Percentiles rank a stretch among this genome's conserved stretches.
Evolutionary conservation across 345 rosid genomes (phyloP).

Genomic region (Eutrema yunnanense): DNA sequence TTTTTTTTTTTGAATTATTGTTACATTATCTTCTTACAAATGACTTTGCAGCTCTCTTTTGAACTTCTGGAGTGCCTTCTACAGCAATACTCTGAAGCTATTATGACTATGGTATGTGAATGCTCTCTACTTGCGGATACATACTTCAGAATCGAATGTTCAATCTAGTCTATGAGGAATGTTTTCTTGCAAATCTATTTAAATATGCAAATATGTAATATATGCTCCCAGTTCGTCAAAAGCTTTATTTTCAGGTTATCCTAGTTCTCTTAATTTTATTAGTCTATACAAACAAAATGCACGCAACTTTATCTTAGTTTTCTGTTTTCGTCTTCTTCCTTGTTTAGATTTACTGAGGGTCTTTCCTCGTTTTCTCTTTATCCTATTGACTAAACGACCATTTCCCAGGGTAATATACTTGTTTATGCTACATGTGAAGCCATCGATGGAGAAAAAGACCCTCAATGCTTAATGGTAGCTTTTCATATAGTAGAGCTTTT

Average conservation of each 20-base stretch:
- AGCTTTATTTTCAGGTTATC: neutral
- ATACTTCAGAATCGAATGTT: neutral
- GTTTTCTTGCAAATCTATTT: neutral
- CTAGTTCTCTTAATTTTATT: neutral
- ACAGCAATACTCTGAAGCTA: conserved; percentile 46
- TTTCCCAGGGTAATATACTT: conserved; percentile 50
- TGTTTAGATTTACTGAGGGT: neutral
- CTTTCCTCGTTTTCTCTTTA: neutral
- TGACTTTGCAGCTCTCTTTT: conserved; percentile 66
- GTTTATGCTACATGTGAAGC: conserved; percentile 64
- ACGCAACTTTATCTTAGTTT: neutral
- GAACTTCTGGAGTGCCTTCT: conserved; percentile 80
- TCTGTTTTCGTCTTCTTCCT: neutral
- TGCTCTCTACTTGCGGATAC: neutral
- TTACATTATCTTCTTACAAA: neutral
- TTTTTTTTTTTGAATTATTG: neutral
- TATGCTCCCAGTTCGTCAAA: neutral
- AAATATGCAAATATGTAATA: neutral
- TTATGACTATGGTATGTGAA: conserved; percentile 48
- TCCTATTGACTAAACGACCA: neutral
- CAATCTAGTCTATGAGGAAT: neutral
- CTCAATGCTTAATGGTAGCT: conserved; percentile 68
- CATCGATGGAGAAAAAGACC: conserved; percentile 89
- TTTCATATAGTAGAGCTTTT: conserved; percentile 72
- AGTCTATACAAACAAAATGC: neutral